A percentile compares a stretch with the other conserved stretches of the same genome.
Conservation (phyloP, 345 rosid genomes). For the Raphanus sativus region DNA sequence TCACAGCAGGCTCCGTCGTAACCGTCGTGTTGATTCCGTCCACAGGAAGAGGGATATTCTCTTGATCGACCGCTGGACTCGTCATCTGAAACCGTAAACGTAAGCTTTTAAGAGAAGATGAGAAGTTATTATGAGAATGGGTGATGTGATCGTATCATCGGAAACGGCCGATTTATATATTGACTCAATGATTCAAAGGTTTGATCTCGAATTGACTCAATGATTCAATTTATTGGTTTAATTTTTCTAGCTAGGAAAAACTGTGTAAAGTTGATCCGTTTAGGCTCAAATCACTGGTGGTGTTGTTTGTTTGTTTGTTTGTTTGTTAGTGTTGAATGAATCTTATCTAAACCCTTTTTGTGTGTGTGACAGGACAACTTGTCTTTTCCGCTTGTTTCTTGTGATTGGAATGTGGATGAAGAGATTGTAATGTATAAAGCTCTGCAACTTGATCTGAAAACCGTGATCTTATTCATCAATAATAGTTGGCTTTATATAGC, state of each 20-base stretch:
- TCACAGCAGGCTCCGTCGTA: constrained; percentile 34
- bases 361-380: constrained; percentile 70
- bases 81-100: constrained; percentile 6
- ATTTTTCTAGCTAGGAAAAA: no score
- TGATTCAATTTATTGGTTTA: no score
- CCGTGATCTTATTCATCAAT: no score
- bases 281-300: no score
- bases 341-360: background rate
- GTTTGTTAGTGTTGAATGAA: background rate
- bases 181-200: no score
- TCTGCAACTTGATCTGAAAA: no score
- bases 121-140: background rate
- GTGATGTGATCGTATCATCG: background rate
- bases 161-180: constrained; percentile 46
- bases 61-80: background rate
- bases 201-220: no score
- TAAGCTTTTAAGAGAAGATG: background rate
- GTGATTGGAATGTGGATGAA: constrained; percentile 96
- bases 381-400: constrained; percentile 80
- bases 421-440: no score
- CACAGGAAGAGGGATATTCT: constrained; percentile 4
- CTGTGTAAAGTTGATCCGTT: no score
- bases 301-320: no score
- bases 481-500: no score
- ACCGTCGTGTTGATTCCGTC: constrained; percentile 35